Evolutionary conservation across 192 early-diverging fungal genomes (phyloP).

Genomic region (Backusella tuberculispora): DNA sequence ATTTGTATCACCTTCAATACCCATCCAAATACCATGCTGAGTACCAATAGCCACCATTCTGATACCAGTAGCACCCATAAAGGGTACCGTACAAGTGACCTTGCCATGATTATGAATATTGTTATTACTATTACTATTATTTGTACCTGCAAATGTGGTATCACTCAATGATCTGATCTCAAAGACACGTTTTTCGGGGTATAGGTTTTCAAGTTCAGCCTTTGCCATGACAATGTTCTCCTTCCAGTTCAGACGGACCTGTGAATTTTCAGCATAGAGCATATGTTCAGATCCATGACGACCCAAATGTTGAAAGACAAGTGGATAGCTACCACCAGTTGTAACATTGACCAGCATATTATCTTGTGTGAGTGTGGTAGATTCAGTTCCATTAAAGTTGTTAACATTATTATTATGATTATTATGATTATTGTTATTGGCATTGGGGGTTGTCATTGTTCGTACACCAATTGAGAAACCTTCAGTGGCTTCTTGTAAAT

Average conservation of each 20-base stretch:
- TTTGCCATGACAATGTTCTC: constrained; percentile 75
- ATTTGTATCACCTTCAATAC: constrained; percentile 60
- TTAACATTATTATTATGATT: no score
- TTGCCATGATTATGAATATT: constrained; percentile 50
- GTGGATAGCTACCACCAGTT: constrained; percentile 55
- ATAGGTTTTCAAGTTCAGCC: constrained; percentile 31
- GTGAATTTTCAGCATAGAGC: constrained; percentile 73
- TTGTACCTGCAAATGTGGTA: constrained; percentile 35
- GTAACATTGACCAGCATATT: constrained; percentile 20
- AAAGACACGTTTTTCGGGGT: constrained; percentile 46
- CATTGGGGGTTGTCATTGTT: constrained; percentile 17
- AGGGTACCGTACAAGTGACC: constrained; percentile 59
- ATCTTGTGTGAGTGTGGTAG: neutral
- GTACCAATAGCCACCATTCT: constrained; percentile 82
- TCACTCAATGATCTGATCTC: constrained; percentile 56
- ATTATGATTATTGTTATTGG: constrained; percentile 17
- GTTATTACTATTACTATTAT: constrained; percentile 25
- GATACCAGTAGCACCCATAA: constrained; percentile 45
- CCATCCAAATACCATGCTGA: constrained; percentile 84
- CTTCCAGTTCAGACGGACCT: constrained; percentile 79
- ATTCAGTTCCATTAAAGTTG: neutral
- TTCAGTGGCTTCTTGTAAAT: constrained; percentile 42
- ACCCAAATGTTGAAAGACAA: constrained; percentile 77
- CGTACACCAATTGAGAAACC: constrained; percentile 25
- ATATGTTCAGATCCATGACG: constrained; percentile 68